phyloP scores from a whole-genome alignment of 2,329 filamentous ascomycete genomes.

The Botryotinia calthae region DNA sequence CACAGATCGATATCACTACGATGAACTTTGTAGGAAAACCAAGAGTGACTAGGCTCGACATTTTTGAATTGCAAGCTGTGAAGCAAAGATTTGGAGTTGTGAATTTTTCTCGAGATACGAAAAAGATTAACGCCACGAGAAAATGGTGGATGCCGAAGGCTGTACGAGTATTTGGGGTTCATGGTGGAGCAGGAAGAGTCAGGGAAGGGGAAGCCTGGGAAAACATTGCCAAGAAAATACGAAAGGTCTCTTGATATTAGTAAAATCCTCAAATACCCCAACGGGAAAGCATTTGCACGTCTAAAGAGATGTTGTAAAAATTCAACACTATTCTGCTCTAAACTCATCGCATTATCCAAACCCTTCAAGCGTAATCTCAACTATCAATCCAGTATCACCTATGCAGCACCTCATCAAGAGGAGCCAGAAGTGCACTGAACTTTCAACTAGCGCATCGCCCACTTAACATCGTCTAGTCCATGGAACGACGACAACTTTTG shows the following conservation, averaged over 20 bases:
- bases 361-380: background rate
- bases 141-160: constrained; percentile 36
- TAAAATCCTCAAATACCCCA: background rate
- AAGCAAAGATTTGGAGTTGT: constrained; percentile 36
- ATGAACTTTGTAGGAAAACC: constrained; percentile 44
- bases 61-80: constrained; percentile 32
- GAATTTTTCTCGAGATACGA: constrained; percentile 36
- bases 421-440: background rate
- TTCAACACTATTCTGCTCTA: background rate
- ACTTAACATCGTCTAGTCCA: constrained; percentile 4
- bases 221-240: constrained; percentile 28
- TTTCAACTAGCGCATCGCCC: background rate
- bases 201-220: constrained; percentile 35
- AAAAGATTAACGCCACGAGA: constrained; percentile 26
- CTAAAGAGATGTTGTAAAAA: background rate
- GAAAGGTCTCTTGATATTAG: background rate
- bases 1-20: constrained; percentile 42
- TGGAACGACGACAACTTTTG: background rate
- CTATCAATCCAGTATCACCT: background rate
- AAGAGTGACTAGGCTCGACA: constrained; percentile 32
- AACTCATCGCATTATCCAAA: background rate
- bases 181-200: constrained; percentile 28
- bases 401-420: too few relatives aligned
- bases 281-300: background rate
- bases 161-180: constrained; percentile 34